Percentiles rank a stretch among this genome's conserved stretches.
Evolutionary conservation across 192 early-diverging fungal genomes (phyloP).

Genomic region (Gonapodya prolifera): DNA sequence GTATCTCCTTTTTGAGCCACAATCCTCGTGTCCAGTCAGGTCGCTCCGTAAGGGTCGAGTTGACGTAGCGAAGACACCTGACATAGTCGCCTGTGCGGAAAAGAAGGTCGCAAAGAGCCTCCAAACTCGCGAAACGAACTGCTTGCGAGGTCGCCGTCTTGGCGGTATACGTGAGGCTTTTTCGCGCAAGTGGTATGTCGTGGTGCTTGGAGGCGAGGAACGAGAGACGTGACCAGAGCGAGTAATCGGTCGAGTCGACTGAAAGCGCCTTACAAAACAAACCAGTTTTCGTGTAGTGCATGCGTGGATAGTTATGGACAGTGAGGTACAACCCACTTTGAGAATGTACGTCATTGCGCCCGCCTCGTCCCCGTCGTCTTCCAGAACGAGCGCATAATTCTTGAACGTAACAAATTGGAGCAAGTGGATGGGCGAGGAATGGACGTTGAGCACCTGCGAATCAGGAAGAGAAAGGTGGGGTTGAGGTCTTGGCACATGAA

Average conservation of each 20-base stretch:
- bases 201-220: background rate
- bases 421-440: background rate
- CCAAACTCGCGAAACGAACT: background rate
- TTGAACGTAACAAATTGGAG: background rate
- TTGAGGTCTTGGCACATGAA: background rate
- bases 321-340: background rate
- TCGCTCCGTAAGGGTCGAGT: background rate
- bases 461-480: background rate
- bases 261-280: background rate
- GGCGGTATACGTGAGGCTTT: background rate
- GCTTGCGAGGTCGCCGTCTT: background rate
- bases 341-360: background rate
- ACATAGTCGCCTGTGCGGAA: background rate
- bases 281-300: too few relatives aligned
- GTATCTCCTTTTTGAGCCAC: background rate
- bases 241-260: background rate
- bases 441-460: background rate
- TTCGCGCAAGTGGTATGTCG: background rate
- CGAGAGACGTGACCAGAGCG: background rate
- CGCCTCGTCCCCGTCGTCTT: background rate
- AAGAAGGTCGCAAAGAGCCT: background rate
- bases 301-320: background rate
- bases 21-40: background rate
- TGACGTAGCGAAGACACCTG: background rate
- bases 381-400: background rate